Percentiles rank a stretch among this genome's conserved stretches.
Evolutionary conservation across 257 asterid species (phyloP).

Genomic region (Nicotiana sylvestris): DNA sequence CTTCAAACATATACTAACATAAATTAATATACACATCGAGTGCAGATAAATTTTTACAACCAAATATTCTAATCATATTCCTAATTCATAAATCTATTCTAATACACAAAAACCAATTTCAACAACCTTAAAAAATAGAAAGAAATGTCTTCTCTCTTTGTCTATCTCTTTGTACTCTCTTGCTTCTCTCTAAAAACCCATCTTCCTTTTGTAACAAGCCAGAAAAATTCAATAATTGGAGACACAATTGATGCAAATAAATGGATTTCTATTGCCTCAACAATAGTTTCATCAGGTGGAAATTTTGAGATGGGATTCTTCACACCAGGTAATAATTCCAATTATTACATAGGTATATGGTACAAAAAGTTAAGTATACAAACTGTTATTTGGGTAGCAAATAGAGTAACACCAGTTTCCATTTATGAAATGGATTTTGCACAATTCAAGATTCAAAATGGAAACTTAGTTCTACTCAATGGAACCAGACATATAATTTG

Average conservation of each 20-base stretch:
- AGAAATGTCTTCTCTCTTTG: neutral
- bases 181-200: neutral
- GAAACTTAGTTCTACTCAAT: constrained; percentile 1
- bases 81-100: neutral
- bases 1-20: too few species aligned
- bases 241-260: constrained; percentile 4
- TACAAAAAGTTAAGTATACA: neutral
- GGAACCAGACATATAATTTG: constrained; percentile 1
- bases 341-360: constrained; percentile 11
- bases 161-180: neutral
- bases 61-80: neutral
- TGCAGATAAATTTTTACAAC: neutral
- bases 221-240: neutral
- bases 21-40: neutral
- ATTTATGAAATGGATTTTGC: constrained; percentile 9
- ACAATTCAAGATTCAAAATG: neutral
- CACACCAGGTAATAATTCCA: constrained; percentile 1
- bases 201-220: neutral
- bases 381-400: constrained; percentile 12
- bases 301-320: constrained; percentile 15
- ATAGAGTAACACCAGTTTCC: constrained; percentile 5
- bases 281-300: neutral
- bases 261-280: constrained; percentile 4
- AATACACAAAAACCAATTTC: neutral
- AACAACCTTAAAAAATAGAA: neutral